Conservation (phyloP, 2,329 filamentous ascomycete species). For the Talaromyces piceae region DNA sequence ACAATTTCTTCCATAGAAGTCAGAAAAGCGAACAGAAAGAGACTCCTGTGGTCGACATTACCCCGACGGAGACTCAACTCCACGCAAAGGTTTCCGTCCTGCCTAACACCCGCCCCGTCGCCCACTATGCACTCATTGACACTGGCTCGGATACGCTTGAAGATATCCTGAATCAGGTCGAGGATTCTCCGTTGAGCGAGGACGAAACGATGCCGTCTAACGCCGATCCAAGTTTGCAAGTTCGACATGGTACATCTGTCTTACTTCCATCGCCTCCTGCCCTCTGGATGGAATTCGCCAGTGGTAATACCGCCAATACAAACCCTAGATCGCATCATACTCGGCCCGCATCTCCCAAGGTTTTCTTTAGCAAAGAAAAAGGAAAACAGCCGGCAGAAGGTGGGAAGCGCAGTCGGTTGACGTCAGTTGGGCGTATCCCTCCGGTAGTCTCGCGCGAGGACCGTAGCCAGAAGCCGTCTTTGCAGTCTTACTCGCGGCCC, state of each 20-base stretch:
- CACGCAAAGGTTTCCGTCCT: constrained; percentile 34
- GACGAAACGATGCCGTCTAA: constrained; percentile 18
- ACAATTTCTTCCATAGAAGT: constrained; percentile 50
- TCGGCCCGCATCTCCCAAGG: constrained; percentile 28
- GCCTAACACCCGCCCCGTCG: constrained; percentile 38
- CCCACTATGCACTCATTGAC: constrained; percentile 54
- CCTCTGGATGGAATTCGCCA: constrained; percentile 17
- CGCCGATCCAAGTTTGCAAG: constrained; percentile 24
- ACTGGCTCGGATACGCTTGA: constrained; percentile 34
- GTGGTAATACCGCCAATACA: constrained; percentile 16
- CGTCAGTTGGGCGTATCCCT: constrained; percentile 79
- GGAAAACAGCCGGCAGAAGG: constrained; percentile 18
- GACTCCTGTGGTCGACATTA: constrained; percentile 14
- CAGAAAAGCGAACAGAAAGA: constrained; percentile 21
- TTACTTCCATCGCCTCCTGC: constrained; percentile 38
- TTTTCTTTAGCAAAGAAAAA: constrained; percentile 28
- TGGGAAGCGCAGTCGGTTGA: constrained; percentile 56
- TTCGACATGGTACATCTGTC: constrained; percentile 29
- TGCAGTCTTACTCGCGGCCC: constrained; percentile 78
- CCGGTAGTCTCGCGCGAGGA: constrained; percentile 63
- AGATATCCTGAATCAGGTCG: constrained; percentile 30
- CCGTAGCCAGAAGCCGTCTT: constrained; percentile 58
- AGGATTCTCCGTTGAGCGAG: constrained; percentile 34
- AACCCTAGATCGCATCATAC: constrained; percentile 13
- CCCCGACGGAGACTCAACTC: constrained; percentile 24